Base-by-base conservation (phyloP, 352 stramenopile genomes). In the Phytophthora tentaculata region DNA sequence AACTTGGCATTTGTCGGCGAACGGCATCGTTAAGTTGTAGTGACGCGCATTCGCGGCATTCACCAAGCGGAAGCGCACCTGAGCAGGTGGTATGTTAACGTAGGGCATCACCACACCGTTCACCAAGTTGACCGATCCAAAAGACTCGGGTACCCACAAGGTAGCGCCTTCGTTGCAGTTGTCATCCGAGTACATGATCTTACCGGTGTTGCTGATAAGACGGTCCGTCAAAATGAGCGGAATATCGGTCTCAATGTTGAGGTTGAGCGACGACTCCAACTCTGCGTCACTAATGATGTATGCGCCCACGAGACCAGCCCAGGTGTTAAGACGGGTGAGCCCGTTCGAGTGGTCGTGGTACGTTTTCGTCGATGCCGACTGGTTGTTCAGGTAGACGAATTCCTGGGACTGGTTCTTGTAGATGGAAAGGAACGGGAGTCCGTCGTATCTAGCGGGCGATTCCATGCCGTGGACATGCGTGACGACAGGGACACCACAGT, bases 1-100 rank as follows among this genome's bases (percentile, higher is more conserved):
- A 3, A 84, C 23, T n/a, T 73, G 56, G 54, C 84, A 91, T 67
- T 87, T 84, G 72, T 80, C 68, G 0, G 71, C 64, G 64, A 91
- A 92, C 22, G 84, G 82, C 29, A 92, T 77, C 20, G 79, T 79
- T 13, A 91, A 77, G 73, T 91, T 91, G 79, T 92, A 92, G 76
- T 91, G 75, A 52, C 84, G 84, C 24, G 84, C 67, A 63, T 92
- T 92, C 64, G 84, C 81, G 9, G 73, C 50, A 61, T 90, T 92
- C 20, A 73, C 67, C 23, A 90, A 32, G 22, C 84, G 82, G 67
- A 92, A 90, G 32, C 84, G 84, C 20, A 89, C 81, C 45, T 92
- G 84, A n/a, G 80, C 76, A 29, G 77, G 71, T 0, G 82, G 82
- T 13, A 92, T 67, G 39, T 92, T 79, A 2, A 90, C 28, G 67